Evolutionary conservation across 2,329 filamentous ascomycete species (phyloP), one percentile per base, ranked within the genome.

Genomic region (Microcyclospora tardicrescens): DNA sequence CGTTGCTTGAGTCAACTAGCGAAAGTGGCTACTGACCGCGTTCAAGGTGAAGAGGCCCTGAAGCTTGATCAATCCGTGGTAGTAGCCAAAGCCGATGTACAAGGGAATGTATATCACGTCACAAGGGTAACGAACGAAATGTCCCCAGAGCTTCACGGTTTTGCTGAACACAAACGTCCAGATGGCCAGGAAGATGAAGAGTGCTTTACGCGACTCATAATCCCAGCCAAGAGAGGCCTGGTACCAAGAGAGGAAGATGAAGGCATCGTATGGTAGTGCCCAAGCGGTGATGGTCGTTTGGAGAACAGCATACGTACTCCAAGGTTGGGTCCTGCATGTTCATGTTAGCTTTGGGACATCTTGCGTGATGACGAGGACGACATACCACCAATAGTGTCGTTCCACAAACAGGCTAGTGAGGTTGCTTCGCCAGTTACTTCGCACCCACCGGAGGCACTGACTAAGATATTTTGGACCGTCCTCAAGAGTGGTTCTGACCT

Each of bases 401-500:
- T 95, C 89, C 47, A 76, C 75, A 47, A 89, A 73, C 56, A 95
- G 71, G 61, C 85, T 95, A 37, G 85, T 95, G 62, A 85, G 79
- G 62, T 96, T 96, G 68, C 86, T 94, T 57, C 89, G 75, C 89
- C 89, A 96, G 64, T 96, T 96, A 69, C 87, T 95, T 55, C 89
- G 79, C 33, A 91, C 86, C 89, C 89, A 96, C 35, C 89, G 76
- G 34, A 89, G 77, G 63, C 89, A 96, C 63, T 96, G 89, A 58
- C 84, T 89, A 46, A 96, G 68, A 57, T 93, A 96, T 56, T 87
- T 93, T 40, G 73, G 68, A 57, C 87, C 81, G 59, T 89, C 83
- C 61, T 95, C 89, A 31, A 96, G 71, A 2, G 87, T 95, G 16
- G 89, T 96, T 66, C 91, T 79, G 43, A 96, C 81, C 62, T 93